Percentiles rank a stretch among this genome's conserved stretches.
These are phyloP conservation scores for Phytopythium chamaehyphon DNA, from an alignment of 352 stramenopile genomes.

Conservation along the genomic window DNA sequence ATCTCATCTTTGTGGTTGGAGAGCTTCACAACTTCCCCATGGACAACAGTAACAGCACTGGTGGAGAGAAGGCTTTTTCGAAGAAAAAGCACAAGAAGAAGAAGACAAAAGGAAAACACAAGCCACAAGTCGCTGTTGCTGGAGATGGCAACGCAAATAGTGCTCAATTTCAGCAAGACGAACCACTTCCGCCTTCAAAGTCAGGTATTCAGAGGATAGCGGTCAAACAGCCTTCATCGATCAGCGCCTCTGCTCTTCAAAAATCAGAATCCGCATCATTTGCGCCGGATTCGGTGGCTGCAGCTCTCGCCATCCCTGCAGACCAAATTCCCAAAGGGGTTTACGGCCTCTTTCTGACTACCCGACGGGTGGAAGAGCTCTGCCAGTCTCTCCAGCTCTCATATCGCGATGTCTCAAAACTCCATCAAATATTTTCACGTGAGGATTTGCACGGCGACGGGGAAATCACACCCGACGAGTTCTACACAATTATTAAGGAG, in stretches of 20 bases:
- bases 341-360: slow-evolving; percentile 52
- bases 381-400: slow-evolving; percentile 44
- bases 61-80: no score
- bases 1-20: no score
- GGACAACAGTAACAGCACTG: no score
- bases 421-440: slow-evolving; percentile 30
- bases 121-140: not conserved
- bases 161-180: not conserved
- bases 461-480: slow-evolving; percentile 58
- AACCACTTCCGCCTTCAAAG: not conserved
- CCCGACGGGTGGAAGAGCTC: slow-evolving; percentile 38
- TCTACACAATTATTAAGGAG: slow-evolving; percentile 49
- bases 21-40: no score
- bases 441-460: slow-evolving; percentile 44
- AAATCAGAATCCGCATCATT: no score
- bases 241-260: not conserved
- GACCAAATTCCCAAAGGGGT: slow-evolving; percentile 31
- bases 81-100: slow-evolving; percentile 16
- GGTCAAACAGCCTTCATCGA: slow-evolving; percentile 2
- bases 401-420: slow-evolving; percentile 30
- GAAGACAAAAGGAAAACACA: slow-evolving; percentile 2
- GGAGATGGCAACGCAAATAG: not conserved
- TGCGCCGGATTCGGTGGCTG: no score
- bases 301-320: not conserved
- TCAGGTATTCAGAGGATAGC: not conserved